Conservation (phyloP, 2,329 filamentous ascomycete species). For the Davidsoniella neocaledoniae region DNA sequence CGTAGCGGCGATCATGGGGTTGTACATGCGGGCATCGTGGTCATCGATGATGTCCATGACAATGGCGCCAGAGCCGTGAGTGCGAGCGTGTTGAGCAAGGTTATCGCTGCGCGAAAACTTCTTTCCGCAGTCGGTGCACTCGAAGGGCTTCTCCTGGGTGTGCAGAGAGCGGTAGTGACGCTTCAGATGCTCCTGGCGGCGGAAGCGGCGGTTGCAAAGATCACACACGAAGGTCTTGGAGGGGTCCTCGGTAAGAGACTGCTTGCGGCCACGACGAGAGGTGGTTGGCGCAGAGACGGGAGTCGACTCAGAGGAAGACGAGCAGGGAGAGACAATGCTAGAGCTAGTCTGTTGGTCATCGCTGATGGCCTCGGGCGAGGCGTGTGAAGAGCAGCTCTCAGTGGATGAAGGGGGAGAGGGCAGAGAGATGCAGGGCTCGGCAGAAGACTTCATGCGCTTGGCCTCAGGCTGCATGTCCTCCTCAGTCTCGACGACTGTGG, state of each 20-base stretch:
- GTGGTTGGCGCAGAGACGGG: constrained; percentile 36
- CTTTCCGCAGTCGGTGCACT: constrained; percentile 95
- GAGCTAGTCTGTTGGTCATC: constrained; percentile 18
- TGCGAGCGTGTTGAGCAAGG: constrained; percentile 86
- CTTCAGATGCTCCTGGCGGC: constrained; percentile 95
- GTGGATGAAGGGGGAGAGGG: constrained; percentile 25
- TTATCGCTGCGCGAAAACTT: constrained; percentile 98
- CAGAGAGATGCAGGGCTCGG: constrained; percentile 21
- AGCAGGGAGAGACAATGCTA: constrained; percentile 21
- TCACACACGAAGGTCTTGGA: constrained; percentile 98
- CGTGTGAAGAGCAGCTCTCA: not conserved
- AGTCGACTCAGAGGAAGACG: constrained; percentile 24
- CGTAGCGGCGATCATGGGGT: constrained; percentile 24
- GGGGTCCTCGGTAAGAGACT: constrained; percentile 91
- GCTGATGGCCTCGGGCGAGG: not conserved
- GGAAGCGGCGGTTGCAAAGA: constrained; percentile 91
- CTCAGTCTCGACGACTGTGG: not conserved
- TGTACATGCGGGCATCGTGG: constrained; percentile 33
- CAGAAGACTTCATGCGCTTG: constrained; percentile 40
- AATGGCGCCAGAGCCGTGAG: constrained; percentile 77
- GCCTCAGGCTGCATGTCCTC: constrained; percentile 26
- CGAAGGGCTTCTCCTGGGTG: constrained; percentile 96
- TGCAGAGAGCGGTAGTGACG: constrained; percentile 96
- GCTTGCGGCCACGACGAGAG: constrained; percentile 91
- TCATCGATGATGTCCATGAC: constrained; percentile 78